These are phyloP conservation scores for Phytophthora pisi DNA, from an alignment of 352 stramenopile species.

Conservation along the genomic window DNA sequence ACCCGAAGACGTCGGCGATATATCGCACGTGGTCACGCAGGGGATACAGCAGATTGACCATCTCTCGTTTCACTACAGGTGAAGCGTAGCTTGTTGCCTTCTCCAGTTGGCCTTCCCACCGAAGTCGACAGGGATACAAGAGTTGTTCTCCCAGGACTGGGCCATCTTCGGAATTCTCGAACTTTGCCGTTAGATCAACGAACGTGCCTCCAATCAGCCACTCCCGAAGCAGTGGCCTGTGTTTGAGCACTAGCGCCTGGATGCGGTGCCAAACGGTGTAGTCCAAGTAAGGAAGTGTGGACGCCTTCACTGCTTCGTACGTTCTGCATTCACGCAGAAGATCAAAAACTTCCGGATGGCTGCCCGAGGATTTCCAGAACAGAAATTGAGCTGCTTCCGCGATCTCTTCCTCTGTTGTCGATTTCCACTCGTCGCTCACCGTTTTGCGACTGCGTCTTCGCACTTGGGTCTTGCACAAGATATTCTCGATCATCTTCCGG, in stretches of 20 bases:
- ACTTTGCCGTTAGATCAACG: not conserved
- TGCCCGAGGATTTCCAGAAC: not conserved
- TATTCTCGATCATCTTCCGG: not conserved
- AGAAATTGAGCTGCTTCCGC: not conserved
- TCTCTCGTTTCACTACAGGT: not conserved
- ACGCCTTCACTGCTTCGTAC: not conserved
- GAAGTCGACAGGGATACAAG: not conserved
- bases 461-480: not conserved
- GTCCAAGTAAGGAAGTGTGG: not conserved
- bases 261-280: not conserved
- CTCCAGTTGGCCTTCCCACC: not conserved
- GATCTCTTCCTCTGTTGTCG: not conserved
- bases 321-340: not conserved
- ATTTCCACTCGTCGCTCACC: not conserved
- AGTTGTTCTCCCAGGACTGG: not conserved
- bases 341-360: not conserved
- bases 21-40: not conserved
- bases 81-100: not conserved
- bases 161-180: not conserved
- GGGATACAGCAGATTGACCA: not conserved
- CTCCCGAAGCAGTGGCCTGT: no score
- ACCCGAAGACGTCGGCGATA: not conserved
- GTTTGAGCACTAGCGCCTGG: no score
- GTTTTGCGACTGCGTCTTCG: not conserved
- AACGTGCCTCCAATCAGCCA: not conserved